Percentiles rank a stretch among this genome's conserved stretches.
Evolutionary conservation across 352 stramenopile genomes (phyloP).

Genomic region (Phytophthora pini): DNA sequence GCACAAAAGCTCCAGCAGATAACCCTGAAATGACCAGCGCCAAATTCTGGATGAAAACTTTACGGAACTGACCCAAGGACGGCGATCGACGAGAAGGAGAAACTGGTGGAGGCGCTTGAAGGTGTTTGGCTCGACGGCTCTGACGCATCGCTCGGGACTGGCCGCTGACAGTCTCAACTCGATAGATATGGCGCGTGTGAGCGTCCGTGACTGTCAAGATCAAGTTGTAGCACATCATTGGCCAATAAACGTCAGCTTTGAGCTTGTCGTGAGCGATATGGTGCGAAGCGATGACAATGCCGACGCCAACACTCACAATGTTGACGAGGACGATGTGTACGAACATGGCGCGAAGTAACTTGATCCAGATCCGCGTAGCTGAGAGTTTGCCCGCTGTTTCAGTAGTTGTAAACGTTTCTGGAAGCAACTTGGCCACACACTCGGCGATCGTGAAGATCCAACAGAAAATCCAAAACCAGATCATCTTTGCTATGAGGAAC

Average conservation of each 20-base stretch:
- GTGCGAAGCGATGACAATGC: conserved; percentile 8
- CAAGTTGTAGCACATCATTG: conserved; percentile 34
- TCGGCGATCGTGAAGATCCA: conserved; percentile 28
- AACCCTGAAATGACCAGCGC: conserved; percentile 25
- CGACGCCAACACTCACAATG: conserved; percentile 12
- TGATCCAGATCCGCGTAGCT: conserved; percentile 2
- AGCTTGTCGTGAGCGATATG: conserved; percentile 4
- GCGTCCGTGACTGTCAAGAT: conserved; percentile 27
- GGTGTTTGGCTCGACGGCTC: conserved; percentile 8
- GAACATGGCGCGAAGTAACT: conserved; percentile 24
- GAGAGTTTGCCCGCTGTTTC: conserved; percentile 2
- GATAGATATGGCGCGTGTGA: conserved; percentile 30
- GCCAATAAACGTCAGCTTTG: conserved; percentile 27
- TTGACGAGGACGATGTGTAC: conserved; percentile 11
- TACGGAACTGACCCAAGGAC: conserved; percentile 11
- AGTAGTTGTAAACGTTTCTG: conserved; percentile 16
- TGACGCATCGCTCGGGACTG: conserved; percentile 7
- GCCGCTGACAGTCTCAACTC: conserved; percentile 19
- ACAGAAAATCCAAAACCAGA: conserved; percentile 30
- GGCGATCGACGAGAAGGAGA: conserved; percentile 6
- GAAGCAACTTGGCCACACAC: conserved; percentile 25
- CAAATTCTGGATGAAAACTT: conserved; percentile 32
- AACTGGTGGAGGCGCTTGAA: neutral
- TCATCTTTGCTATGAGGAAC: conserved; percentile 29
- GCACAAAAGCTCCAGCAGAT: conserved; percentile 29